Evolutionary conservation across 306 rosid species (phyloP).

Genomic region (Lathyrus aphaca): DNA sequence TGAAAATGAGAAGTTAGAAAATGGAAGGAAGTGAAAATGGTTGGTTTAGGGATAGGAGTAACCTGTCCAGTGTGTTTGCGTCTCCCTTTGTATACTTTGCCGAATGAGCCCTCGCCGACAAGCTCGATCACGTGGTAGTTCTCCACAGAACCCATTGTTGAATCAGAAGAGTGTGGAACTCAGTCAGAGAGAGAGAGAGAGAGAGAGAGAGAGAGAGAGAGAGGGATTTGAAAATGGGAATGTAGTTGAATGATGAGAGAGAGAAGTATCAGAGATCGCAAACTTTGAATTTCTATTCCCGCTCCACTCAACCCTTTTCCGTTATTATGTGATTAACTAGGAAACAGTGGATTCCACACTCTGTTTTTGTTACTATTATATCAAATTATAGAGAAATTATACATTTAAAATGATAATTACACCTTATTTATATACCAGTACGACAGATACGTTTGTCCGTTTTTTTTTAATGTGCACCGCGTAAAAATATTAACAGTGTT

Average conservation of each 20-base stretch:
- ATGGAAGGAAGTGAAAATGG: not conserved
- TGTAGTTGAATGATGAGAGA: not conserved
- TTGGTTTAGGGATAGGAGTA: not conserved
- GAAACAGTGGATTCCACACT: too few relatives aligned
- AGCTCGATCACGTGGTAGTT: slow-evolving; percentile 95
- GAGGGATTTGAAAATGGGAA: slow-evolving; percentile 30
- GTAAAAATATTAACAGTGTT: too few relatives aligned
- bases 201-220: not conserved
- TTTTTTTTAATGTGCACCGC: too few relatives aligned
- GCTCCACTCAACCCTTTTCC: slow-evolving; percentile 29
- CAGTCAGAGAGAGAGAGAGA: not conserved
- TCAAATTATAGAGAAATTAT: too few relatives aligned
- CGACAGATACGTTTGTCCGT: too few relatives aligned
- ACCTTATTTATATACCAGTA: too few relatives aligned
- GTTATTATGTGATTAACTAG: too few relatives aligned
- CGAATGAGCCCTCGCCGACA: slow-evolving; percentile 97
- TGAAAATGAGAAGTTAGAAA: not conserved
- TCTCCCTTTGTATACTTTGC: slow-evolving; percentile 96
- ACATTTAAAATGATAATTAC: too few relatives aligned
- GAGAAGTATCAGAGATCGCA: not conserved
- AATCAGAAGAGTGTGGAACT: slow-evolving; percentile 11
- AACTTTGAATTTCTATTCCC: slow-evolving; percentile 44
- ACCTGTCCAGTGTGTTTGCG: slow-evolving; percentile 90
- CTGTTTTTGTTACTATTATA: too few relatives aligned
- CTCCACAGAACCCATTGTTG: slow-evolving; percentile 73